Percentiles rank a stretch among this genome's conserved stretches.
phyloP scores from a whole-genome alignment of 2,329 filamentous ascomycete genomes.

The Fusarium sulawesiense region DNA sequence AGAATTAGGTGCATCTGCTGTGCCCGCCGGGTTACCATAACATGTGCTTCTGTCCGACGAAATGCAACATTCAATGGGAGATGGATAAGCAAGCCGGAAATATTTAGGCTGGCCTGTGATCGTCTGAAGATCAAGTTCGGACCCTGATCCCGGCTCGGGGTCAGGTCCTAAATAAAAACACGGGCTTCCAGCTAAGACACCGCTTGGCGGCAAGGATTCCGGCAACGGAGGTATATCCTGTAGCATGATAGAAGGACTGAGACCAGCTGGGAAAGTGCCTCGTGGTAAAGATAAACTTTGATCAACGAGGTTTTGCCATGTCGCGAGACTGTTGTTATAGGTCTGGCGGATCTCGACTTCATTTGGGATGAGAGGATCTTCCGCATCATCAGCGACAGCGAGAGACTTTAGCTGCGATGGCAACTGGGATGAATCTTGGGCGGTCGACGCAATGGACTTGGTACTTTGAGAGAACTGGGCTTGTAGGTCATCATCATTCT shows the following conservation, averaged over 20 bases:
- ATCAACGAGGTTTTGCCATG: slow-evolving; percentile 39
- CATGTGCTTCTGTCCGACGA: slow-evolving; percentile 33
- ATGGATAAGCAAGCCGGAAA: slow-evolving; percentile 43
- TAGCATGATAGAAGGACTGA: slow-evolving; percentile 41
- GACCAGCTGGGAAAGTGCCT: slow-evolving; percentile 38
- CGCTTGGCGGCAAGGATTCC: slow-evolving; percentile 36
- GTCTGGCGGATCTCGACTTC: slow-evolving; percentile 36
- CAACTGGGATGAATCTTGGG: slow-evolving; percentile 18
- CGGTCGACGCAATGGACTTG: slow-evolving; percentile 29
- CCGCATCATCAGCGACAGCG: slow-evolving; percentile 27
- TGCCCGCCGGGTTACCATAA: slow-evolving; percentile 37
- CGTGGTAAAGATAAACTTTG: slow-evolving; percentile 36
- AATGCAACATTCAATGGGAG: slow-evolving; percentile 38
- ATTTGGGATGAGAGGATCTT: slow-evolving; percentile 42
- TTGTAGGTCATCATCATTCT: slow-evolving; percentile 17
- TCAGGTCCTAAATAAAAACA: not conserved
- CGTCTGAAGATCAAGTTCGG: slow-evolving; percentile 36
- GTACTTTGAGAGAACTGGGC: slow-evolving; percentile 14
- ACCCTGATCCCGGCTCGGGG: not conserved
- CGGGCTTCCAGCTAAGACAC: slow-evolving; percentile 36
- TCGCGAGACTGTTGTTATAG: slow-evolving; percentile 38
- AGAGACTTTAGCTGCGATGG: slow-evolving; percentile 23
- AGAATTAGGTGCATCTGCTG: slow-evolving; percentile 33
- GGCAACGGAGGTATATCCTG: slow-evolving; percentile 45
- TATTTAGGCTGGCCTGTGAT: slow-evolving; percentile 44